These are phyloP conservation scores for Fusarium dlaminii DNA, from an alignment of 2,329 filamentous ascomycete genomes.

Conservation along the genomic window DNA sequence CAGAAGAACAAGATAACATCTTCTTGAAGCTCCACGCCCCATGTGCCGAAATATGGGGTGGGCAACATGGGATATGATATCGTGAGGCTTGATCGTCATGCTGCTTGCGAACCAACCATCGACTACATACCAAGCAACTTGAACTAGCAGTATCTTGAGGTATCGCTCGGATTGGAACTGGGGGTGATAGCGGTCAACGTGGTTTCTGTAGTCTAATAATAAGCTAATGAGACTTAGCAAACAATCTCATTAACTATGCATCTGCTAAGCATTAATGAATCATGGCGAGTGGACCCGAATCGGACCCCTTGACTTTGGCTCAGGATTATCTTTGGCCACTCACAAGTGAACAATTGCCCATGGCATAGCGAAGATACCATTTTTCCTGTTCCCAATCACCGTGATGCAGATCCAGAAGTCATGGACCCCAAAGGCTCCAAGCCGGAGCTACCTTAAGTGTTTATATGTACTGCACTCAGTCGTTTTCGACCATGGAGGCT, in stretches of 20 bases:
- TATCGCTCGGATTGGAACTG: not conserved
- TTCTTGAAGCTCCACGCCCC: not conserved
- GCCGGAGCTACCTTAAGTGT: not conserved
- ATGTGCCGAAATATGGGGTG: not conserved
- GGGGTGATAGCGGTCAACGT: not conserved
- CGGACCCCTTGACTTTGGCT: not conserved
- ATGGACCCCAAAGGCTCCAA: not conserved
- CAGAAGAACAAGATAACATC: not conserved
- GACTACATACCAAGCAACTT: not conserved
- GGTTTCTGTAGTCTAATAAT: not conserved
- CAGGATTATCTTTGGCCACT: constrained; percentile 9
- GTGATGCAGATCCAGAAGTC: not conserved
- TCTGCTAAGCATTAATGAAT: not conserved
- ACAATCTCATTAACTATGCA: not conserved
- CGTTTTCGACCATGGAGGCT: not conserved
- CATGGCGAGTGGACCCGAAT: not conserved
- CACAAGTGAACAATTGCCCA: constrained; percentile 22
- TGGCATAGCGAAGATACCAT: not conserved
- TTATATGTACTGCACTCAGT: not conserved
- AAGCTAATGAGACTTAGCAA: constrained; percentile 1
- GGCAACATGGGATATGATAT: not conserved
- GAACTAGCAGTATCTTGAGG: not conserved
- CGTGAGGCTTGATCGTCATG: not conserved
- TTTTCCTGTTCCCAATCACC: not conserved
- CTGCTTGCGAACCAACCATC: not conserved